A percentile compares a stretch with the other conserved stretches of the same genome.
Conservation (phyloP, 2,329 filamentous ascomycete genomes). For the Epichloe glyceriae region DNA sequence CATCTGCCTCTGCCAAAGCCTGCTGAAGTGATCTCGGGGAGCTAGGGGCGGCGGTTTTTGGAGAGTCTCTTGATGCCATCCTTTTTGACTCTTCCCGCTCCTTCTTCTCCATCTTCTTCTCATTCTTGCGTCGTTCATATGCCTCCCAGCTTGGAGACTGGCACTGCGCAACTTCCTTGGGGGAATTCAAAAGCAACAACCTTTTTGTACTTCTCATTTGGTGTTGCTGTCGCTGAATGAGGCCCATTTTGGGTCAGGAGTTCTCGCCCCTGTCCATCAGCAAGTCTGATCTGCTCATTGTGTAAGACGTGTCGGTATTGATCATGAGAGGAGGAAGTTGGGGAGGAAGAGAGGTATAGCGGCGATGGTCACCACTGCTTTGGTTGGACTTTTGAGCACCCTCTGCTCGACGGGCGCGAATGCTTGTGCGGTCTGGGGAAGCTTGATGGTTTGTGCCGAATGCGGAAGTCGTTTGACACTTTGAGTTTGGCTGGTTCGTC, state of each 20-base stretch:
- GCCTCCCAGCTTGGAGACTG: conserved; percentile 51
- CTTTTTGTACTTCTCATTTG: conserved; percentile 15
- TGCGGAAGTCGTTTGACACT: not conserved
- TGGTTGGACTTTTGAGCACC: conserved; percentile 2
- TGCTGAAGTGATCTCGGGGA: conserved; percentile 9
- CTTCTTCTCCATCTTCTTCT: conserved; percentile 32
- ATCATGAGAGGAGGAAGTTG: conserved; percentile 8
- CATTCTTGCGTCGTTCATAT: conserved; percentile 38
- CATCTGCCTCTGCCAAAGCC: conserved; percentile 6
- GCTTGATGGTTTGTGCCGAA: not conserved
- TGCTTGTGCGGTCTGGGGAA: conserved; percentile 6
- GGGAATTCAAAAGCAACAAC: conserved; percentile 20
- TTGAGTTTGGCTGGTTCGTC: conserved; percentile 1
- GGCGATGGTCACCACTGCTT: not conserved
- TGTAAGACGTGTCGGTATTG: conserved; percentile 4
- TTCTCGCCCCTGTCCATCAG: conserved; percentile 5
- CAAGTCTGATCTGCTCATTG: conserved; percentile 4
- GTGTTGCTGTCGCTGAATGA: conserved; percentile 6
- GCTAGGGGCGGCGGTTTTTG: conserved; percentile 20
- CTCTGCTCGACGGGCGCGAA: conserved; percentile 7
- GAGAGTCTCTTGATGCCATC: conserved; percentile 15
- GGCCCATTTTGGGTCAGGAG: not conserved
- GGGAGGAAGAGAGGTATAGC: conserved; percentile 4
- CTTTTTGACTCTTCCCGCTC: conserved; percentile 14
- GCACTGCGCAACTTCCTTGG: conserved; percentile 25